Percentiles rank a stretch among this genome's conserved stretches.
phyloP scores from a whole-genome alignment of 2,329 filamentous ascomycete species.

The Thielaviopsis punctulata region DNA sequence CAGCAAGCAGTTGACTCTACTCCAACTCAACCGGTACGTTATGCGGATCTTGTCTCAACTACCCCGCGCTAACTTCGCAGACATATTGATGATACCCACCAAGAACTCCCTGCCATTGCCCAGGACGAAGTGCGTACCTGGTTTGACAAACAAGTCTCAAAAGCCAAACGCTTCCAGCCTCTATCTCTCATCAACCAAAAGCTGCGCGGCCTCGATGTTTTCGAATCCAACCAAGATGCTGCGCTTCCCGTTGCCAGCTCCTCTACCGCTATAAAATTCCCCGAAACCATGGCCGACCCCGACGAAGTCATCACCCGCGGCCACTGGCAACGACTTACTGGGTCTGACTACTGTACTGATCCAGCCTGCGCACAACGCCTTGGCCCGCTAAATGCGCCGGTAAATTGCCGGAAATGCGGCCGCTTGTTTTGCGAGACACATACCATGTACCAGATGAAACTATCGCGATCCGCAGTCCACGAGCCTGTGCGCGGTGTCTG shows the following conservation, averaged over 20 bases:
- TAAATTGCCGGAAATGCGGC: constrained; percentile 90
- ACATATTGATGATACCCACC: constrained; percentile 72
- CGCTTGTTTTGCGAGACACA: constrained; percentile 91
- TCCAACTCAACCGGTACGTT: constrained; percentile 66
- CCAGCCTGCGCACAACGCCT: constrained; percentile 68
- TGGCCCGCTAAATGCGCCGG: constrained; percentile 56
- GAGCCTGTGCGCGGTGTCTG: constrained; percentile 82
- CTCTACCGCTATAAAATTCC: constrained; percentile 17
- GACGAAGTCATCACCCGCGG: constrained; percentile 76
- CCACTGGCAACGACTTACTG: constrained; percentile 72
- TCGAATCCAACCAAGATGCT: constrained; percentile 69
- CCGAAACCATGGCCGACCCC: constrained; percentile 44
- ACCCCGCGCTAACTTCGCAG: constrained; percentile 15
- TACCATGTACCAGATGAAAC: constrained; percentile 99
- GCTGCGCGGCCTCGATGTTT: constrained; percentile 78
- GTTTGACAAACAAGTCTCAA: constrained; percentile 89
- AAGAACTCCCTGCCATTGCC: constrained; percentile 72
- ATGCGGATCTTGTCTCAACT: not conserved
- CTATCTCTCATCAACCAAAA: constrained; percentile 86
- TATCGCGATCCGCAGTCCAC: constrained; percentile 74
- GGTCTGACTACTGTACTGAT: constrained; percentile 69
- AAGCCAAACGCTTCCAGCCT: constrained; percentile 84
- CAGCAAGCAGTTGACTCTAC: constrained; percentile 70
- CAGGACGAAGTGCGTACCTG: constrained; percentile 93
- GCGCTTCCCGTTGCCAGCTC: constrained; percentile 15